These are phyloP conservation scores for Rhynchospora pubera DNA, from an alignment of 176 grass and related monocot species.

Conservation along the genomic window DNA sequence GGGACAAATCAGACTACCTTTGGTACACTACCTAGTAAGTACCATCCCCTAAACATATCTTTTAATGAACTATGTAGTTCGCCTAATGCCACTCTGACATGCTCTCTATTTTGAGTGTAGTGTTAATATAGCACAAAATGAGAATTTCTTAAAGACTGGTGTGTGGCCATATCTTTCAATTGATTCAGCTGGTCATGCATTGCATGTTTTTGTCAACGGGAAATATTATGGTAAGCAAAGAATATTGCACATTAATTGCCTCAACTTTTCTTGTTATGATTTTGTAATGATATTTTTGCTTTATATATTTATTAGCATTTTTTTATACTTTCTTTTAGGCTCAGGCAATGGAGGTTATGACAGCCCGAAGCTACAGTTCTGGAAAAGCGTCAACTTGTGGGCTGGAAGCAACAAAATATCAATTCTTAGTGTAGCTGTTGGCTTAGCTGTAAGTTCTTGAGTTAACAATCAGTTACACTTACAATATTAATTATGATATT, in stretches of 20 bases:
- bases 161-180: conserved; percentile 57
- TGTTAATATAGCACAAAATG: conserved; percentile 47
- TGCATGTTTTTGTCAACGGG: conserved; percentile 90
- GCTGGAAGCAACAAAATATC: conserved; percentile 91
- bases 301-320: not conserved
- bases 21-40: conserved; percentile 96
- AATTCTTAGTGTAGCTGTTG: conserved; percentile 73
- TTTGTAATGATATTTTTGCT: not conserved
- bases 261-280: not conserved
- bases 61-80: not conserved
- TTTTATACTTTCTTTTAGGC: conserved; percentile 27
- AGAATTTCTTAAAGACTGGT: conserved; percentile 53
- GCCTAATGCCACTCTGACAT: not conserved
- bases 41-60: not conserved
- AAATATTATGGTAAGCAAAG: conserved; percentile 19
- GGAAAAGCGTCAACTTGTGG: conserved; percentile 55
- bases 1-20: conserved; percentile 90
- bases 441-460: conserved; percentile 56
- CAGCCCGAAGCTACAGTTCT: conserved; percentile 48
- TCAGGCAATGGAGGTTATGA: conserved; percentile 41
- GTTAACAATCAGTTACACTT: not conserved
- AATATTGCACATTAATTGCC: not conserved
- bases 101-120: conserved; percentile 26
- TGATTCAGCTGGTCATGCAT: conserved; percentile 59
- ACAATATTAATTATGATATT: not conserved